Percentiles rank a stretch among this genome's conserved stretches.
Evolutionary conservation across 2,329 filamentous ascomycete species (phyloP).

Genomic region (Scedosporium minutisporum): DNA sequence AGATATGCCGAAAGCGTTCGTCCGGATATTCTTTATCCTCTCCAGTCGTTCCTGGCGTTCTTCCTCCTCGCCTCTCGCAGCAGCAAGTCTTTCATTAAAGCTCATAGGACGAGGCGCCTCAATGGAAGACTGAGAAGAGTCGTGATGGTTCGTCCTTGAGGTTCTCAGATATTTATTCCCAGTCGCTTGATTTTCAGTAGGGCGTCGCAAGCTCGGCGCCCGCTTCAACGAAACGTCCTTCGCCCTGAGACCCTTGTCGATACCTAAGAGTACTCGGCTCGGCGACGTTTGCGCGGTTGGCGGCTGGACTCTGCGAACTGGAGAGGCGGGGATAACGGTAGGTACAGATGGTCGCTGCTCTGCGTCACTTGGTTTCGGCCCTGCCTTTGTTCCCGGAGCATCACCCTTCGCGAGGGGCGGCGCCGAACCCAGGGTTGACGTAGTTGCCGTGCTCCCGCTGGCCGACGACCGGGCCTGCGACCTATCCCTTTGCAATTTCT

Average conservation of each 20-base stretch:
- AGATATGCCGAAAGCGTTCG: constrained; percentile 46
- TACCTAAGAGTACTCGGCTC: constrained; percentile 69
- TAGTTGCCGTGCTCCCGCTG: background rate
- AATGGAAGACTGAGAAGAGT: constrained; percentile 10
- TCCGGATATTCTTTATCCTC: constrained; percentile 43
- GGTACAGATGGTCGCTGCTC: background rate
- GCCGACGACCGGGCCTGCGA: constrained; percentile 14
- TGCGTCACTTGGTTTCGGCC: background rate
- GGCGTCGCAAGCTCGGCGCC: constrained; percentile 41
- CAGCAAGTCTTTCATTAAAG: constrained; percentile 80
- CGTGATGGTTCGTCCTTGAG: background rate
- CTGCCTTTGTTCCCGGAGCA: background rate
- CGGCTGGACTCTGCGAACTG: constrained; percentile 52
- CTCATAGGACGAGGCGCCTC: constrained; percentile 35
- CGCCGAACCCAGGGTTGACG: background rate
- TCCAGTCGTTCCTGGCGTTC: constrained; percentile 39
- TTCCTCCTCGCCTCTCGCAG: constrained; percentile 50
- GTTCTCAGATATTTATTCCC: background rate
- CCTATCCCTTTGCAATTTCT: constrained; percentile 67
- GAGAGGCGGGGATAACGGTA: constrained; percentile 54
- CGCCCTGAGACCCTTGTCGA: constrained; percentile 77
- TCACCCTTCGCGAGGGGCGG: background rate
- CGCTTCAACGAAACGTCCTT: constrained; percentile 78
- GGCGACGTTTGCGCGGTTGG: constrained; percentile 58
- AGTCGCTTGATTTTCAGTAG: constrained; percentile 8